Conservation (phyloP, 805 yeast genomes). For the Groenewaldozyma tartarivorans region DNA sequence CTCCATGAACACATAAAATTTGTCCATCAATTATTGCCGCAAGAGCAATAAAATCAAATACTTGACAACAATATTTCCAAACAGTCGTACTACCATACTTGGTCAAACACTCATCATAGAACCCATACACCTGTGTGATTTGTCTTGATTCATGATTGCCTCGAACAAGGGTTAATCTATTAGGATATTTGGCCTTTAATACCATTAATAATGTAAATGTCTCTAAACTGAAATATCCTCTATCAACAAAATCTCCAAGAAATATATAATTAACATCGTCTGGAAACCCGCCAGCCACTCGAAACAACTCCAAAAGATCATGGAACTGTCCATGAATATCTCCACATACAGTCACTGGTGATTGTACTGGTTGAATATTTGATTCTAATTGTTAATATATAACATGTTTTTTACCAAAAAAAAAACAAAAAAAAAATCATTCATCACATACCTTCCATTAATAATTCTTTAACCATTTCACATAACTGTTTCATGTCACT, state of each 20-base stretch:
- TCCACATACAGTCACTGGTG: slow-evolving; percentile 90
- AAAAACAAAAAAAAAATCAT: background rate
- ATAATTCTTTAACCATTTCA: slow-evolving; percentile 84
- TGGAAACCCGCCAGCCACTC: slow-evolving; percentile 90
- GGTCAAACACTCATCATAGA: slow-evolving; percentile 89
- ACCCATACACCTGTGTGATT: slow-evolving; percentile 97
- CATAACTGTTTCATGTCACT: slow-evolving; percentile 93
- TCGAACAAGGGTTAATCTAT: slow-evolving; percentile 78
- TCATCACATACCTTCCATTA: slow-evolving; percentile 58
- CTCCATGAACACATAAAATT: slow-evolving; percentile 94
- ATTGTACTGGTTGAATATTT: slow-evolving; percentile 85
- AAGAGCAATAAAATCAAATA: slow-evolving; percentile 83
- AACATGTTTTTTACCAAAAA: background rate
- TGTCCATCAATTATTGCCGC: slow-evolving; percentile 96
- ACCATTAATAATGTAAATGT: slow-evolving; percentile 93
- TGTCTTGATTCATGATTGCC: slow-evolving; percentile 98
- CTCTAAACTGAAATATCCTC: slow-evolving; percentile 94
- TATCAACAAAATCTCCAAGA: slow-evolving; percentile 89
- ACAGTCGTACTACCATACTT: slow-evolving; percentile 92
- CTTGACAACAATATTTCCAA: slow-evolving; percentile 95
- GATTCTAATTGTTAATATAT: slow-evolving; percentile 39
- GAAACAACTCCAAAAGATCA: slow-evolving; percentile 80
- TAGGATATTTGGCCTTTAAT: slow-evolving; percentile 79
- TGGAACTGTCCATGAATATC: slow-evolving; percentile 98
- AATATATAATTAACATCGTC: slow-evolving; percentile 73